phyloP scores from a whole-genome alignment of 1,284 basidiomycete species.

The Ganoderma sp. region DNA sequence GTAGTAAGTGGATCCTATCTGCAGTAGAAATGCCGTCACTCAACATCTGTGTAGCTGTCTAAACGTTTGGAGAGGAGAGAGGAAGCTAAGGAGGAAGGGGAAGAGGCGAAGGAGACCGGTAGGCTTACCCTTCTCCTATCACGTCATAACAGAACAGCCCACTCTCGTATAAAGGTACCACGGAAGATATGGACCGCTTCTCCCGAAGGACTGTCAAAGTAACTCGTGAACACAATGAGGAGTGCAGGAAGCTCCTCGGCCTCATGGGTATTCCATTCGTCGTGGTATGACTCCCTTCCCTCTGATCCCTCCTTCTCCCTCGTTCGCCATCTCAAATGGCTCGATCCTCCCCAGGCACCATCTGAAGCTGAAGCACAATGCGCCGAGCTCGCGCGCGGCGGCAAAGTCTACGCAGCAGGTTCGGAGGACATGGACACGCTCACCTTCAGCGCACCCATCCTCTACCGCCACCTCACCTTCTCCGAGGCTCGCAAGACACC shows the following conservation, averaged over 20 bases:
- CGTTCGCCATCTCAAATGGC: not conserved
- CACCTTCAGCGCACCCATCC: conserved; percentile 91
- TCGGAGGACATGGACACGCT: conserved; percentile 99
- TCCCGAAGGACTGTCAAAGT: conserved; percentile 93
- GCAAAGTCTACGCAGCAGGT: conserved; percentile 94
- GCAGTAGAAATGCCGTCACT: not conserved
- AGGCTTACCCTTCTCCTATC: conserved; percentile 12
- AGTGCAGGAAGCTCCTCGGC: conserved; percentile 85
- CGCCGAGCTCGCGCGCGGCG: conserved; percentile 94
- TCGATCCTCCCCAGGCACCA: conserved; percentile 69
- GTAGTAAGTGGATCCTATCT: conserved; percentile 68
- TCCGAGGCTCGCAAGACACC: conserved; percentile 99
- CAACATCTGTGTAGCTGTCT: conserved; percentile 63
- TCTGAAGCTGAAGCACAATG: conserved; percentile 99
- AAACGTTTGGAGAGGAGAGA: conserved; percentile 92
- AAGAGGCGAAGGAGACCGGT: conserved; percentile 96
- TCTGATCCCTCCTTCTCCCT: not conserved
- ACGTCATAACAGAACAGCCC: not conserved
- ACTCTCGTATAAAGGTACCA: conserved; percentile 58
- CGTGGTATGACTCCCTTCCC: conserved; percentile 58
- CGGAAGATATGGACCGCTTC: conserved; percentile 92
- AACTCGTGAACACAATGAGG: conserved; percentile 95
- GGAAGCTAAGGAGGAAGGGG: conserved; percentile 93
- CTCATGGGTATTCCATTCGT: conserved; percentile 99
- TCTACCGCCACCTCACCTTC: conserved; percentile 96